Evolutionary conservation across 2,329 filamentous ascomycete species (phyloP), one percentile per base, ranked within the genome.

Genomic region (Juglanconis sp.): DNA sequence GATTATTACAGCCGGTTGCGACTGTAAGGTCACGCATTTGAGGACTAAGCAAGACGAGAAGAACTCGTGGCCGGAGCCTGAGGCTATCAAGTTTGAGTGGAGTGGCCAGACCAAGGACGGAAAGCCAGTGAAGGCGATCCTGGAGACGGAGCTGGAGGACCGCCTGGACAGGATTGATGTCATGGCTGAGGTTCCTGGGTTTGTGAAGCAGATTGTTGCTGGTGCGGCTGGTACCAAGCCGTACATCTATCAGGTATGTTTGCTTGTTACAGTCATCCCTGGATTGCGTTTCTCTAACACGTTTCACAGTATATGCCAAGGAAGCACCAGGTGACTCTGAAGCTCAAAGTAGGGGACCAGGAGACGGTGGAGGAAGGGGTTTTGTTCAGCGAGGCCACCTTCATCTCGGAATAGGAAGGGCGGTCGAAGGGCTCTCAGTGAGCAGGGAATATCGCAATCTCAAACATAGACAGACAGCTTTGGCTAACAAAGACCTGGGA

Each of bases 161-260:
- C 85, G 87, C 53, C 77, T 88, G 36, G 95, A 99, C 75, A 85
- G 89, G 65, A 87, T 99, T 65, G 95, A 99, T 76, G 89, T 99
- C 69, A 96, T 99, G 92, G 92, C 90, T 31, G 93, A 99, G 76
- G 90, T 99, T 40, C 95, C 95, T 3, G 91, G 89, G 35, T 96
- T 99, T 69, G 88, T 99, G 74, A 99, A 99, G 85, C 87, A 87
- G 68, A 92, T 99, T 71, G 92, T 96, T 32, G 91, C 91, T 48
- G 88, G 85, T 65, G 91, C 94, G 11, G 92, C 89, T 3, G 95
- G 95, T 64, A 96, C 95, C 34, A 95, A 92, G 80, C 95, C 95
- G 5, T 99, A 97, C 75, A 98, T 99, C 69, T 99, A 97, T 77
- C 95, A 96, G 83, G 91, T 93, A 75, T 66, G 82, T 52, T 24